phyloP scores from a whole-genome alignment of 108 stramenopile genomes.

The Poteriospumella lacustris region DNA sequence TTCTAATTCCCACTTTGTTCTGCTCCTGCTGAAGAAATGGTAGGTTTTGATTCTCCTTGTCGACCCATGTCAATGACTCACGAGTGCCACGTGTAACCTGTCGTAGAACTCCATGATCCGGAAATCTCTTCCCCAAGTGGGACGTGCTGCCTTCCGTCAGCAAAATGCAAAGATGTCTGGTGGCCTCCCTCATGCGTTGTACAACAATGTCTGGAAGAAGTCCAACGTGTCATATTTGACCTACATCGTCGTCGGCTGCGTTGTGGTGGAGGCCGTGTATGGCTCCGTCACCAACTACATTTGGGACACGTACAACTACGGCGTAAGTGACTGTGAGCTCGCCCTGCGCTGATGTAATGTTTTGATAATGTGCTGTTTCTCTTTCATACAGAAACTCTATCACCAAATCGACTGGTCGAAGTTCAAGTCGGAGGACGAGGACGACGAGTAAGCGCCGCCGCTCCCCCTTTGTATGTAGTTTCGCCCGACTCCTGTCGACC shows the following conservation, averaged over 20 bases:
- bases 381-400: slow-evolving; percentile 24
- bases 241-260: slow-evolving; percentile 26
- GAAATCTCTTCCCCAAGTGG: not conserved
- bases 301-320: slow-evolving; percentile 28
- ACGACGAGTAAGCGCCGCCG: no score
- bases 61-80: no score
- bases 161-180: not conserved
- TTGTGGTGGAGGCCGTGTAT: slow-evolving; percentile 29
- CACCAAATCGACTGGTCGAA: slow-evolving; percentile 26
- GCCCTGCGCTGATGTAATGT: not conserved
- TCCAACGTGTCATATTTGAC: slow-evolving; percentile 33
- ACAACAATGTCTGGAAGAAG: slow-evolving; percentile 21
- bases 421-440: not conserved
- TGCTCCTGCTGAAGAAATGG: no score
- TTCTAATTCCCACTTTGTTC: no score
- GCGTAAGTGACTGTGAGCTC: not conserved
- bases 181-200: not conserved
- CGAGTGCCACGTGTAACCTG: no score
- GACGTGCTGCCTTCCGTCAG: not conserved
- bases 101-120: not conserved
- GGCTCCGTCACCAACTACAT: slow-evolving; percentile 10
- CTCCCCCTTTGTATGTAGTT: no score
- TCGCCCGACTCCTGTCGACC: no score
- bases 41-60: no score
- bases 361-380: not conserved